A percentile compares a stretch with the other conserved stretches of the same genome.
Conservation (phyloP, 768 basidiomycete genomes). For the Hypholoma fasciculare region DNA sequence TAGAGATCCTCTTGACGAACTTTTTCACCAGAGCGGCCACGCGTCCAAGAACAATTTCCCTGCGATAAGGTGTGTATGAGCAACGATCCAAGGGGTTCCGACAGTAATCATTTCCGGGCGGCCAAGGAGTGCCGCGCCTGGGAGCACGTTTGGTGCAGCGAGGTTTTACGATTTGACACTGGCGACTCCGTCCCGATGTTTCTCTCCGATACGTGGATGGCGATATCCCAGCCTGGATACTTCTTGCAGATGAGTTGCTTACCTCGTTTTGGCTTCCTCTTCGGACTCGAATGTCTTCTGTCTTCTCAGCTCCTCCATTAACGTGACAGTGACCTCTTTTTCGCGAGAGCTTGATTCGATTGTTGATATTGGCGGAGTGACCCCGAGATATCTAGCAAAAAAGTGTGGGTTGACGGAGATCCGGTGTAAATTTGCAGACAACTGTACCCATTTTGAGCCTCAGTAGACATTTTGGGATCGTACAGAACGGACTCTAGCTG, state of each 20-base stretch:
- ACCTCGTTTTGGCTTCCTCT: constrained; percentile 88
- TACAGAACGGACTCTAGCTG: neutral
- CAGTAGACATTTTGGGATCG: constrained; percentile 16
- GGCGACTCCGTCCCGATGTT: neutral
- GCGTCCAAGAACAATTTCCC: constrained; percentile 91
- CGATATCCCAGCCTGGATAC: constrained; percentile 4
- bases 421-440: neutral
- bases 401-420: constrained; percentile 8
- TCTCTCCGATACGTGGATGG: neutral
- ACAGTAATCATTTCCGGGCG: neutral
- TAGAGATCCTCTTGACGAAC: constrained; percentile 84
- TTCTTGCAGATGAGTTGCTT: constrained; percentile 27
- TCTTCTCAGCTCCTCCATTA: constrained; percentile 88
- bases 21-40: constrained; percentile 88
- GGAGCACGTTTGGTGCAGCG: neutral
- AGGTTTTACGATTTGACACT: neutral
- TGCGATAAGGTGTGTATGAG: constrained; percentile 32
- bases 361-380: constrained; percentile 84
- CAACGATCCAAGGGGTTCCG: constrained; percentile 5
- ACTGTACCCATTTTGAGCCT: constrained; percentile 22
- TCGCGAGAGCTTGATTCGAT: constrained; percentile 74
- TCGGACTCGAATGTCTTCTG: constrained; percentile 90
- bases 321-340: constrained; percentile 77
- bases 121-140: neutral
- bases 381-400: constrained; percentile 65